These are phyloP conservation scores for Ophiostoma quercus DNA, from an alignment of 2,329 filamentous ascomycete genomes.

Conservation along the genomic window DNA sequence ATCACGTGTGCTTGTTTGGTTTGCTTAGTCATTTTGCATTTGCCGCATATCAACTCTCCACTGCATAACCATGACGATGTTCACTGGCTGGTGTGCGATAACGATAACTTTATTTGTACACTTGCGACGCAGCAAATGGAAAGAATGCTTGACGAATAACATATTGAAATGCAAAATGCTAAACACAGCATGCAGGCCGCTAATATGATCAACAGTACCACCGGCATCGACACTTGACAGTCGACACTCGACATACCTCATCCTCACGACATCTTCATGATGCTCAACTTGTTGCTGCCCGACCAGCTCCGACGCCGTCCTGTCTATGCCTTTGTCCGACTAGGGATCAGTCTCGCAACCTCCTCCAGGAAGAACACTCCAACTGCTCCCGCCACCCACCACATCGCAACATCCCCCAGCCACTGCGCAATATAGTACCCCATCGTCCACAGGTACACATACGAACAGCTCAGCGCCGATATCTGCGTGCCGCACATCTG, in stretches of 20 bases:
- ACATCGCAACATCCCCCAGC: neutral
- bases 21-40: neutral
- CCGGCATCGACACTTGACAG: too few relatives aligned
- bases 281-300: neutral
- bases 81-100: neutral
- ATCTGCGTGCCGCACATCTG: neutral
- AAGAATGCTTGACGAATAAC: neutral
- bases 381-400: neutral
- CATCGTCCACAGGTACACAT: neutral
- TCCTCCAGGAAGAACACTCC: neutral
- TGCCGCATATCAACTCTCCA: neutral
- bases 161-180: neutral
- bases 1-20: neutral
- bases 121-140: neutral
- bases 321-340: neutral
- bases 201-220: neutral
- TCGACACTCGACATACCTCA: neutral
- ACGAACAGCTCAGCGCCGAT: conserved; percentile 3
- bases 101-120: conserved; percentile 1
- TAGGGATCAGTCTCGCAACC: neutral
- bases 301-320: neutral
- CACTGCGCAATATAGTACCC: neutral
- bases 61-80: neutral
- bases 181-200: neutral
- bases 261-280: neutral